phyloP scores from a whole-genome alignment of 352 stramenopile genomes.

The Pythium inflatum region DNA sequence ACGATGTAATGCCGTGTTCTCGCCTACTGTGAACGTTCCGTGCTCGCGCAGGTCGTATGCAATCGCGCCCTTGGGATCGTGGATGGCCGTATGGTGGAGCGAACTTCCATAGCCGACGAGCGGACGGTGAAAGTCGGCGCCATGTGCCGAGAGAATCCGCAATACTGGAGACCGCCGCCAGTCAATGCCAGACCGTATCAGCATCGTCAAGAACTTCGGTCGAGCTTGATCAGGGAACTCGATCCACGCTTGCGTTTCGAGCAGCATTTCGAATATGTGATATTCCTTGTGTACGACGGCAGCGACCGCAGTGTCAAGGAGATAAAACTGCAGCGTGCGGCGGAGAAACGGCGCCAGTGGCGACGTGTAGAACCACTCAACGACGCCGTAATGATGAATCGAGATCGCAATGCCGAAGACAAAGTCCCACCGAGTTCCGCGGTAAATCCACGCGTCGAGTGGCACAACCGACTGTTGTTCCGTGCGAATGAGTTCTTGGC shows the following conservation, averaged over 20 bases:
- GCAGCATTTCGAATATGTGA: slow-evolving; percentile 4
- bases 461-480: not conserved
- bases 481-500: too few species aligned
- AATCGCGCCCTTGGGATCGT: not conserved
- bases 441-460: not conserved
- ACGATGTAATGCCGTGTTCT: not conserved
- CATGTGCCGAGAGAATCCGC: slow-evolving; percentile 1
- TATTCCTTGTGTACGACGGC: not conserved
- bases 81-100: not conserved
- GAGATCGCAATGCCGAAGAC: not conserved
- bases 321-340: slow-evolving; percentile 11
- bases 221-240: not conserved
- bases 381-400: not conserved
- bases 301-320: not conserved
- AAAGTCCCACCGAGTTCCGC: not conserved
- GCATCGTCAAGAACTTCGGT: not conserved
- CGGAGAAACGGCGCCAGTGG: not conserved
- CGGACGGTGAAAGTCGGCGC: slow-evolving; percentile 6
- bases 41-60: not conserved
- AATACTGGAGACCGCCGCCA: not conserved
- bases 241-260: not conserved
- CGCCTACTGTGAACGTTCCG: not conserved
- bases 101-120: not conserved
- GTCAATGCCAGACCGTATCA: not conserved
- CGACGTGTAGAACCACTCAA: slow-evolving; percentile 13